Evolutionary conservation across 176 grass and related monocot genomes (phyloP).

Genomic region (Musa itinerans): DNA sequence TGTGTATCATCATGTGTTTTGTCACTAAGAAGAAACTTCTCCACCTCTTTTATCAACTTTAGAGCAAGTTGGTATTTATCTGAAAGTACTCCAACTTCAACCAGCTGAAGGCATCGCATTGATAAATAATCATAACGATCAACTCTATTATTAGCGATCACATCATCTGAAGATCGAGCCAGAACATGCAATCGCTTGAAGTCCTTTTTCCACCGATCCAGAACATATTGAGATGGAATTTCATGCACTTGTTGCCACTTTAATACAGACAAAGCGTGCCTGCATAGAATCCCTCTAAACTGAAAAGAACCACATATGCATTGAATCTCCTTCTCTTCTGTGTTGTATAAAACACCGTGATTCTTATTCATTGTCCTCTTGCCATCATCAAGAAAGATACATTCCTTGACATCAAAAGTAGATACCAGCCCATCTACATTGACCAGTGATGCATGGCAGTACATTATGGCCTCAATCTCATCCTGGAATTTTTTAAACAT

Average conservation of each 20-base stretch:
- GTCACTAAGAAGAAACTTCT: constrained; percentile 77
- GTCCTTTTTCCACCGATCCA: constrained; percentile 88
- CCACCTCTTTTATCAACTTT: constrained; percentile 74
- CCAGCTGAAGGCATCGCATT: constrained; percentile 87
- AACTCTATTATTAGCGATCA: constrained; percentile 63
- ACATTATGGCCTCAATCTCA: constrained; percentile 19
- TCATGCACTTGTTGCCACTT: constrained; percentile 71
- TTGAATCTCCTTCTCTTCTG: constrained; percentile 7
- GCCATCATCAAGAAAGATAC: constrained; percentile 10
- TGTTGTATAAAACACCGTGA: constrained; percentile 14
- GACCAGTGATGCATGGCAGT: constrained; percentile 9
- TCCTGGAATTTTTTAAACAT: constrained; percentile 26
- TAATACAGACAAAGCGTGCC: constrained; percentile 74
- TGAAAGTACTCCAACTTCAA: constrained; percentile 68
- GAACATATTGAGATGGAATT: constrained; percentile 69
- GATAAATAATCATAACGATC: constrained; percentile 90
- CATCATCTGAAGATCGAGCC: constrained; percentile 25
- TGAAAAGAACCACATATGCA: constrained; percentile 41
- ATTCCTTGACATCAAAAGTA: constrained; percentile 20
- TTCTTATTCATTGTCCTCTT: constrained; percentile 11
- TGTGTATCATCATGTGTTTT: constrained; percentile 85
- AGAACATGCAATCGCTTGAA: constrained; percentile 51
- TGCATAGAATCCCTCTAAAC: constrained; percentile 83
- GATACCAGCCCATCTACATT: neutral
- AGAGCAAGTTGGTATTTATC: constrained; percentile 91